A percentile compares a stretch with the other conserved stretches of the same genome.
phyloP scores from a whole-genome alignment of 2,329 filamentous ascomycete species.

The Aureobasidium leucospermi region DNA sequence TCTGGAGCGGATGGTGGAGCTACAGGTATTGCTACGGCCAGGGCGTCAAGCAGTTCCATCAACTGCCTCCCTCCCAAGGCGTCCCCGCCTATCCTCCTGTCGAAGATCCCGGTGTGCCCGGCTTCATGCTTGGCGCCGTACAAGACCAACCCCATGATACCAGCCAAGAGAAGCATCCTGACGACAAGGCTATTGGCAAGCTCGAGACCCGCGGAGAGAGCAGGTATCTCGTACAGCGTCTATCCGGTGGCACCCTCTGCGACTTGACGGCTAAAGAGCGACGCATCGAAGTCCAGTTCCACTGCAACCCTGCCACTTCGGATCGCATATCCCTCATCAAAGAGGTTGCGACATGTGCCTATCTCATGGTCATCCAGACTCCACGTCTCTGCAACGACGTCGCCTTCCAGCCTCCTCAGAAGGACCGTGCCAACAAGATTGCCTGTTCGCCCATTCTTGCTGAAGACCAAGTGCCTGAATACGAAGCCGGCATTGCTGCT shows the following conservation, averaged over 20 bases:
- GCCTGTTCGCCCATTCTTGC: slow-evolving; percentile 65
- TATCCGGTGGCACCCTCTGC: slow-evolving; percentile 73
- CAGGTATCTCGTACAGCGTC: slow-evolving; percentile 75
- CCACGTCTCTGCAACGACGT: slow-evolving; percentile 81
- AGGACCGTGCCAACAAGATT: slow-evolving; percentile 69
- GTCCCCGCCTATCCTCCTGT: slow-evolving; percentile 63
- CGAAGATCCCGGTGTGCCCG: slow-evolving; percentile 66
- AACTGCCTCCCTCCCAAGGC: slow-evolving; percentile 61
- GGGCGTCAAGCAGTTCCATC: slow-evolving; percentile 85
- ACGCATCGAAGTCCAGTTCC: slow-evolving; percentile 76
- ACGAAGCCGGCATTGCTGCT: slow-evolving; percentile 24
- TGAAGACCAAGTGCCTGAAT: slow-evolving; percentile 41
- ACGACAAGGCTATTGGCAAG: slow-evolving; percentile 25
- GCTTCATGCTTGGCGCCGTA: slow-evolving; percentile 68
- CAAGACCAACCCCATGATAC: slow-evolving; percentile 25
- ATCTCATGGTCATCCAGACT: slow-evolving; percentile 88
- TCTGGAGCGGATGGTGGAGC: slow-evolving; percentile 86
- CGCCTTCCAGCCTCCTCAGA: slow-evolving; percentile 74
- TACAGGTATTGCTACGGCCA: slow-evolving; percentile 90
- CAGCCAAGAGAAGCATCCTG: slow-evolving; percentile 20
- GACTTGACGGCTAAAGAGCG: slow-evolving; percentile 76
- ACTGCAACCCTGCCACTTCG: slow-evolving; percentile 67
- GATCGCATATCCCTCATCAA: slow-evolving; percentile 90
- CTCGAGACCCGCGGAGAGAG: slow-evolving; percentile 77
- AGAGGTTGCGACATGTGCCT: slow-evolving; percentile 82